phyloP scores from a whole-genome alignment of 2,329 filamentous ascomycete genomes.

The Ascochyta rabiei region DNA sequence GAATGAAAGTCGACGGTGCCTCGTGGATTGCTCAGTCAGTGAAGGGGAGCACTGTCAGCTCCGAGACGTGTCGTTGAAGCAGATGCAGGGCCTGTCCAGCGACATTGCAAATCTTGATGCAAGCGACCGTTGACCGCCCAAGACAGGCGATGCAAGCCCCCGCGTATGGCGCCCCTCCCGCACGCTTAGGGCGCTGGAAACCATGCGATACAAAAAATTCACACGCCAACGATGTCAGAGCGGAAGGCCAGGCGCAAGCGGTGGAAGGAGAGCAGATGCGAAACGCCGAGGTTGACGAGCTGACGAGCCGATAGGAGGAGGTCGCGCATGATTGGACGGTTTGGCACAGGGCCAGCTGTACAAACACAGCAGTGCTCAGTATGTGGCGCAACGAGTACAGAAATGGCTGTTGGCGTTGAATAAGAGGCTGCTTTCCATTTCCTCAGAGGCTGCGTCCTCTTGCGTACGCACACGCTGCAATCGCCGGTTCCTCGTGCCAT shows the following conservation, averaged over 20 bases:
- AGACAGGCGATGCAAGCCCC: slow-evolving; percentile 16
- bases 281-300: slow-evolving; percentile 32
- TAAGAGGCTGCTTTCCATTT: neutral
- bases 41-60: neutral
- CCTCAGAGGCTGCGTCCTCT: neutral
- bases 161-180: slow-evolving; percentile 19
- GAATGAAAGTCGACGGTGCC: slow-evolving; percentile 1
- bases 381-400: slow-evolving; percentile 5
- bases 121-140: slow-evolving; percentile 16
- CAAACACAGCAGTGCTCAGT: no score
- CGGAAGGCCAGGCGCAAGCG: slow-evolving; percentile 13
- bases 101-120: slow-evolving; percentile 8
- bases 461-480: neutral
- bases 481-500: neutral
- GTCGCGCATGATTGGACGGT: slow-evolving; percentile 28
- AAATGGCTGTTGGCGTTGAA: slow-evolving; percentile 7
- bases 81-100: slow-evolving; percentile 6
- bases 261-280: slow-evolving; percentile 24
- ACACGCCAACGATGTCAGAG: slow-evolving; percentile 33
- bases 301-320: slow-evolving; percentile 8
- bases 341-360: slow-evolving; percentile 4
- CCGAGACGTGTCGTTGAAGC: neutral
- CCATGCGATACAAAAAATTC: slow-evolving; percentile 30
- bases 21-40: neutral
- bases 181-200: slow-evolving; percentile 13